Evolutionary conservation across 2,329 filamentous ascomycete genomes (phyloP).

Genomic region (Botryosphaeria dothidea): DNA sequence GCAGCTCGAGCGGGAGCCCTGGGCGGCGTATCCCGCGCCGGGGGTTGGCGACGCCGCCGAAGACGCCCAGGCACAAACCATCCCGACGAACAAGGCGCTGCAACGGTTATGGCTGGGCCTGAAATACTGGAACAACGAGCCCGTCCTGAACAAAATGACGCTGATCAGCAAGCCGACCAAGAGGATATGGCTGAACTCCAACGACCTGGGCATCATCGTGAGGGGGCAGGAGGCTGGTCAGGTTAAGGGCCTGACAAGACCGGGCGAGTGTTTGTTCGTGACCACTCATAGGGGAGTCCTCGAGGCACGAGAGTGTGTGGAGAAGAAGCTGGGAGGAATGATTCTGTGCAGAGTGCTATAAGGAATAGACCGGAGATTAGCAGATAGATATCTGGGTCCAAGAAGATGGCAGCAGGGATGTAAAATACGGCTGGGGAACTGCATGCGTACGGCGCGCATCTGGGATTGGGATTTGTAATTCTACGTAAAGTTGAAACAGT

Average conservation of each 20-base stretch:
- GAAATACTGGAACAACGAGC: constrained; percentile 84
- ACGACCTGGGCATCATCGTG: constrained; percentile 64
- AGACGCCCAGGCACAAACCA: background rate
- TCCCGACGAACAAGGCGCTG: constrained; percentile 64
- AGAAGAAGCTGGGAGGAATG: constrained; percentile 77
- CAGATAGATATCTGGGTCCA: background rate
- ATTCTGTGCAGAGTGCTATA: constrained; percentile 69
- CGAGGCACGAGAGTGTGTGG: constrained; percentile 79
- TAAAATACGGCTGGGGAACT: constrained; percentile 6
- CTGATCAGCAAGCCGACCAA: constrained; percentile 75
- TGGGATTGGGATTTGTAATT: constrained; percentile 4
- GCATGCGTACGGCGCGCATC: constrained; percentile 14
- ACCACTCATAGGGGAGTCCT: constrained; percentile 75
- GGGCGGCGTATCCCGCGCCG: constrained; percentile 37
- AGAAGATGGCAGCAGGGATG: background rate
- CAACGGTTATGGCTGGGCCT: constrained; percentile 84
- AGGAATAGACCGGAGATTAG: background rate
- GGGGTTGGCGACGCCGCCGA: constrained; percentile 45
- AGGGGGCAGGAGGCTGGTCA: constrained; percentile 67
- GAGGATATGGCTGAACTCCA: constrained; percentile 64
- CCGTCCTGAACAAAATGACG: constrained; percentile 69
- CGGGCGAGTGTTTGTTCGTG: constrained; percentile 83
- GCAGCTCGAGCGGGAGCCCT: constrained; percentile 44
- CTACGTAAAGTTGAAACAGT: background rate
- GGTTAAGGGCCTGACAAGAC: constrained; percentile 69